These are phyloP conservation scores for Phytophthora melonis DNA, from an alignment of 352 stramenopile genomes.

Conservation along the genomic window DNA sequence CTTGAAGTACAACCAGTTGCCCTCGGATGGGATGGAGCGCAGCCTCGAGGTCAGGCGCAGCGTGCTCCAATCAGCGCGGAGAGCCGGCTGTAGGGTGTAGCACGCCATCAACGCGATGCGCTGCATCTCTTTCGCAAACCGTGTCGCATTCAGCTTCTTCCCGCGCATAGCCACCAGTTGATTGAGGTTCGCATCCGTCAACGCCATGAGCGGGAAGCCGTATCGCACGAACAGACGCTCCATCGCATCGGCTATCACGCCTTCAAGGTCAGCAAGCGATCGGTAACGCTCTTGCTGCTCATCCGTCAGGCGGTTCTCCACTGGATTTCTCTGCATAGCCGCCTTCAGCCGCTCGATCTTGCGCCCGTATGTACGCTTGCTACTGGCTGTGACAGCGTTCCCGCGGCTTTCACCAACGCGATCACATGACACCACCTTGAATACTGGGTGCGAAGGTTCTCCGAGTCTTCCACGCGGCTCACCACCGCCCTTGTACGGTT, in stretches of 20 bases:
- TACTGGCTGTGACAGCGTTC: not conserved
- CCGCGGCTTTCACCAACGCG: not conserved
- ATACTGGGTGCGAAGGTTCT: not conserved
- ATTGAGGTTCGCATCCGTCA: not conserved
- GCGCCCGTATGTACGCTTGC: not conserved
- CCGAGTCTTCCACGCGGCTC: not conserved
- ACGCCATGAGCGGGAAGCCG: not conserved
- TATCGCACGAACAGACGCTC: not conserved
- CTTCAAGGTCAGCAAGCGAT: not conserved
- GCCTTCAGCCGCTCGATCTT: not conserved
- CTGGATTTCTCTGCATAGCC: not conserved
- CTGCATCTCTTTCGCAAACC: not conserved
- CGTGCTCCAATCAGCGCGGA: not conserved
- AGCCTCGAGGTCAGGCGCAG: not conserved
- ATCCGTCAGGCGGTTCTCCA: not conserved
- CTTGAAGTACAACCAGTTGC: conserved; percentile 1
- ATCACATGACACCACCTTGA: not conserved
- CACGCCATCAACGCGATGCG: not conserved
- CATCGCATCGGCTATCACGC: not conserved
- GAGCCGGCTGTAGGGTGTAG: not conserved
- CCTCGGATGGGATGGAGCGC: not conserved
- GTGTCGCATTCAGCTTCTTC: not conserved
- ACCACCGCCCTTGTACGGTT: not conserved
- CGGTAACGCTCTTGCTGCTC: not conserved
- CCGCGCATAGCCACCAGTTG: not conserved